Evolutionary conservation across 257 asterid species (phyloP), one percentile per base, ranked within the genome.

Genomic region (Gentiana straminea): DNA sequence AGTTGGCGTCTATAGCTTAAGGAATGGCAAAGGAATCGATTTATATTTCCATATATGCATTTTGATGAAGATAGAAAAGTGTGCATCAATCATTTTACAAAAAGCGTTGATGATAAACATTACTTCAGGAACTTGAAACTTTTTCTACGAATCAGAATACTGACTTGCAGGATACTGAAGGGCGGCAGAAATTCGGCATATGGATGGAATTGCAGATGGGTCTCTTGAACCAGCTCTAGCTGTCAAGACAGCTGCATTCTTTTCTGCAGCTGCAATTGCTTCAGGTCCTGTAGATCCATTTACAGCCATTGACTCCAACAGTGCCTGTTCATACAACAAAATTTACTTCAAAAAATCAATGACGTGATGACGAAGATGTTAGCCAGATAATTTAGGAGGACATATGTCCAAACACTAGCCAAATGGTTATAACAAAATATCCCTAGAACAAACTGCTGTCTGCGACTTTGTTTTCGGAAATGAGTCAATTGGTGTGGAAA

Each of bases 211-310:
- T 39, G 94, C 95, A 58, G 99, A 88, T 63, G 97, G 99, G 78
- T 92, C 99, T 68, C 86, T 79, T 44, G 93, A 86, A 57, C 99
- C 99, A 67, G 99, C 99, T 79, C 93, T 83, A 52, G 99, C 95
- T 33, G 97, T 92, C 72, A 88, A 78, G 54, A 92, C 49, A 59
- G 97, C 78, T 4, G 97, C 97, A 75, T 72, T 81, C 77, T 79
- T 92, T 78, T 88, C 97, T 67, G 99, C 95, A 64, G 80, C 70
- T 72, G 90, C 91, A 33, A 83, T 72, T 67, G 94, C 86, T 76
- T 92, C 99, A 4, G 94, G 89, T 60, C 95, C 97, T 43, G 94
- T 67, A 54, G 95, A 83, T 61, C 94, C 95, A 77, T 69, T 83
- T 64, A 73, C 67, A 59, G 91, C 82, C 84, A 85, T 77, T 54